Percentiles rank a stretch among this genome's conserved stretches.
Evolutionary conservation across 2,329 filamentous ascomycete genomes (phyloP).

Genomic region (Pochonia chlamydosporia): DNA sequence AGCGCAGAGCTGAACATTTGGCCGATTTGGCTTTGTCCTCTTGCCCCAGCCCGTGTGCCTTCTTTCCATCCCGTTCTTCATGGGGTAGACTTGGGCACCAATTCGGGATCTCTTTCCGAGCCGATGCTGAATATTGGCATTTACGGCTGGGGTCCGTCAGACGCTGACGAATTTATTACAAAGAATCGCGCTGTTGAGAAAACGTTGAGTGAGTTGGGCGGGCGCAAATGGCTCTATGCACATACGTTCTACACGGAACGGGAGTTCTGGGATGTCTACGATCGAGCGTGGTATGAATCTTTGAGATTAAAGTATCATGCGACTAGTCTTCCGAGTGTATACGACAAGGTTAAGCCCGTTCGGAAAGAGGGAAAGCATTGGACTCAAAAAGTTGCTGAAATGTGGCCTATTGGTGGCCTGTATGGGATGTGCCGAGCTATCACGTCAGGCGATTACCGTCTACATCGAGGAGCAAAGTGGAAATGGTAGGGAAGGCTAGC

Average conservation of each 20-base stretch:
- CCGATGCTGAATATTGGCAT: slow-evolving; percentile 39
- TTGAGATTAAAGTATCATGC: slow-evolving; percentile 45
- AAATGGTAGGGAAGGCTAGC: neutral
- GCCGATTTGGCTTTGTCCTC: neutral
- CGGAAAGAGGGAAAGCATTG: too few relatives aligned
- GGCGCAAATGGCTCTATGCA: slow-evolving; percentile 52
- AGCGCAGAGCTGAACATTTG: slow-evolving; percentile 23
- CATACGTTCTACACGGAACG: slow-evolving; percentile 47
- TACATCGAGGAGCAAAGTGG: neutral
- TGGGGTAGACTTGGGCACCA: slow-evolving; percentile 21
- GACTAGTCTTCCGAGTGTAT: slow-evolving; percentile 39
- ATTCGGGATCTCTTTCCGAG: too few relatives aligned
- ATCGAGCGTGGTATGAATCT: slow-evolving; percentile 40
- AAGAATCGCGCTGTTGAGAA: slow-evolving; percentile 44
- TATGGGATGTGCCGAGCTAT: neutral
- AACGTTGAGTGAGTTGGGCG: slow-evolving; percentile 40
- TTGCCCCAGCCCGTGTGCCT: neutral
- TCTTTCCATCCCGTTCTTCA: neutral
- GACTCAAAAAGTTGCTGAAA: neutral
- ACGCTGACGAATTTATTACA: slow-evolving; percentile 32
- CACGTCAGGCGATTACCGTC: neutral
- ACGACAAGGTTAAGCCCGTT: slow-evolving; percentile 46
- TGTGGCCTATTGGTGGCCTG: neutral
- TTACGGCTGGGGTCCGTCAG: slow-evolving; percentile 33
- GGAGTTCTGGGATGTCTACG: slow-evolving; percentile 49